Percentiles rank a stretch among this genome's conserved stretches.
Evolutionary conservation across 1,284 basidiomycete genomes (phyloP).

Genomic region (Trametes hirsuta): DNA sequence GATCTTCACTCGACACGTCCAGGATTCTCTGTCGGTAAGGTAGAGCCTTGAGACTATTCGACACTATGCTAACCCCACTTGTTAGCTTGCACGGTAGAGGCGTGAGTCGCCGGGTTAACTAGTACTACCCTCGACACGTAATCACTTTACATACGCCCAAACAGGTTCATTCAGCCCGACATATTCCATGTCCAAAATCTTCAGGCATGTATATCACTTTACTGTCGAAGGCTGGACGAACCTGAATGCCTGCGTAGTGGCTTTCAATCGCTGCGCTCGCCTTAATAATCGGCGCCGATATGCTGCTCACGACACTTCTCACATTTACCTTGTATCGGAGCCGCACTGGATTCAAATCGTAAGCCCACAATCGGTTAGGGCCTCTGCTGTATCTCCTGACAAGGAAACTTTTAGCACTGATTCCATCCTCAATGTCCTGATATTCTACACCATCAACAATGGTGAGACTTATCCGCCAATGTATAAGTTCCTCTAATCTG

Average conservation of each 20-base stretch:
- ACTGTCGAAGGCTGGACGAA: too few relatives aligned
- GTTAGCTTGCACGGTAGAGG: conserved; percentile 1
- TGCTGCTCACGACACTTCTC: neutral
- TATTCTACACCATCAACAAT: conserved; percentile 5
- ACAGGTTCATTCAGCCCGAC: neutral
- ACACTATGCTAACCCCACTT: neutral
- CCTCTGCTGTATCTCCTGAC: neutral
- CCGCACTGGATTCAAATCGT: conserved; percentile 4
- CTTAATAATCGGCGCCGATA: neutral
- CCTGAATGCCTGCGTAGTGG: neutral
- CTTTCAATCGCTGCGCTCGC: neutral
- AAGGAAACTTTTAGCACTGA: neutral
- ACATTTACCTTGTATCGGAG: neutral
- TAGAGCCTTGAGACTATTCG: neutral
- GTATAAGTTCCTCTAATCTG: neutral
- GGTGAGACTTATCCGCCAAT: neutral
- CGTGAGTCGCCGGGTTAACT: neutral
- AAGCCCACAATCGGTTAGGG: neutral
- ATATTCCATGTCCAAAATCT: conserved; percentile 1
- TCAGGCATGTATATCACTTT: neutral
- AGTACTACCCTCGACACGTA: neutral
- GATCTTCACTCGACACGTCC: too few relatives aligned
- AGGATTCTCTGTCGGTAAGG: conserved; percentile 1
- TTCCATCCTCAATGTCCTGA: neutral
- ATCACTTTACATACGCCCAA: neutral